These are phyloP conservation scores for Bipolaris victoriae DNA, from an alignment of 2,329 filamentous ascomycete genomes.

Conservation along the genomic window DNA sequence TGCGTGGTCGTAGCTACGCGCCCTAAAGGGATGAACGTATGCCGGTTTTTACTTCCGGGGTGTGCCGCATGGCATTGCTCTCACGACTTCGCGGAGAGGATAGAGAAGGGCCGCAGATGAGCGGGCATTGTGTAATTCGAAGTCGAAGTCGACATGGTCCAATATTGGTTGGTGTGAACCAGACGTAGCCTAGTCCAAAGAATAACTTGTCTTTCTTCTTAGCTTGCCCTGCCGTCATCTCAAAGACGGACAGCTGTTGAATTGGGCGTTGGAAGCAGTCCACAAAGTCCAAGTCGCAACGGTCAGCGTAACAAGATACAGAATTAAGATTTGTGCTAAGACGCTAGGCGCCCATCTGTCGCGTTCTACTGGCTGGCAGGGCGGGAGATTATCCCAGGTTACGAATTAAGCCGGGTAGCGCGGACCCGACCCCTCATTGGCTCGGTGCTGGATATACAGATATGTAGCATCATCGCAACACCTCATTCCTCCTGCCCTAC, in stretches of 20 bases:
- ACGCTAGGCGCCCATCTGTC: background rate
- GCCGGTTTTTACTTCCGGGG: background rate
- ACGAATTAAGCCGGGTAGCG: constrained; percentile 10
- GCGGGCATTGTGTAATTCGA: no score
- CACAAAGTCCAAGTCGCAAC: no score
- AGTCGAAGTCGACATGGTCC: no score
- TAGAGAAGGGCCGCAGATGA: no score
- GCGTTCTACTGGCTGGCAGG: background rate
- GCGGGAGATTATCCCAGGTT: background rate
- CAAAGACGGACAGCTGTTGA: no score
- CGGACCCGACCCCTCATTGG: constrained; percentile 8
- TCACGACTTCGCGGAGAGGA: background rate
- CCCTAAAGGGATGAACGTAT: background rate
- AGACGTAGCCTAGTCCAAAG: no score
- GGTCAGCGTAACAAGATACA: background rate
- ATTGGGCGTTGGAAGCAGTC: no score
- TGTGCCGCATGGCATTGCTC: no score
- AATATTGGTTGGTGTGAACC: no score
- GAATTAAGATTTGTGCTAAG: background rate
- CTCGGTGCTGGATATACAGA: constrained; percentile 1
- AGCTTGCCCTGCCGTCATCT: no score
- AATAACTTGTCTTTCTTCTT: no score
- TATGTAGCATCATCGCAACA: constrained; percentile 14
- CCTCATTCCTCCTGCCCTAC: constrained; percentile 6
- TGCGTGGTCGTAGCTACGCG: background rate